Evolutionary conservation across 345 rosid species (phyloP).

Genomic region (Anacardium occidentale): DNA sequence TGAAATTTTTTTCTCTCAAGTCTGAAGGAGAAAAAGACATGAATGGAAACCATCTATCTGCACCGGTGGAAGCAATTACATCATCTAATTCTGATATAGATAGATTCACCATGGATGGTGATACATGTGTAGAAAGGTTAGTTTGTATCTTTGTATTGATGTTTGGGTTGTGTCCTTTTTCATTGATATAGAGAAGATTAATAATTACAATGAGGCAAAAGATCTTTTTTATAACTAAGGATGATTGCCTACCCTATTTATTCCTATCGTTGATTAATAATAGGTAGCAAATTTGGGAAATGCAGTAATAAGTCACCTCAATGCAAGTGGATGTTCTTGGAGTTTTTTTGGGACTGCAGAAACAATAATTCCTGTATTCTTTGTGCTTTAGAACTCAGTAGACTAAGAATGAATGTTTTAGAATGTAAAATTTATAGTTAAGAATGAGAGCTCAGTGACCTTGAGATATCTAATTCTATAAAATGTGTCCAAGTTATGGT

Average conservation of each 20-base stretch:
- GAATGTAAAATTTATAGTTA: too few relatives aligned
- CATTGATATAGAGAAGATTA: conserved; percentile 1
- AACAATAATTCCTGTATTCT: not conserved
- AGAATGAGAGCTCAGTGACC: conserved; percentile 2
- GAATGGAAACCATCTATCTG: conserved; percentile 20
- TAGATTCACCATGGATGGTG: conserved; percentile 21
- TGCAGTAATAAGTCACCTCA: too few relatives aligned
- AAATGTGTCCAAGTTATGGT: not conserved
- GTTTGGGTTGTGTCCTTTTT: not conserved
- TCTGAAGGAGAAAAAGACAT: conserved; percentile 32
- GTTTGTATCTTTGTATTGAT: conserved; percentile 12
- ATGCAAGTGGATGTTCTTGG: not conserved
- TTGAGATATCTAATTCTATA: not conserved
- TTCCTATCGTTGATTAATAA: not conserved
- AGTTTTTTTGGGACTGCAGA: conserved; percentile 1
- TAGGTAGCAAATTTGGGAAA: not conserved
- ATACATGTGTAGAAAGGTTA: conserved; percentile 40
- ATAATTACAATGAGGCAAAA: not conserved
- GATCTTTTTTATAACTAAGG: not conserved
- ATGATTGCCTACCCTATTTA: not conserved
- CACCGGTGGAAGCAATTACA: conserved; percentile 13
- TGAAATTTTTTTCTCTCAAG: conserved; percentile 25
- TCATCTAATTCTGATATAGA: conserved; percentile 26
- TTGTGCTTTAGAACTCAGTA: not conserved
- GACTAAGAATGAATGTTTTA: not conserved